A percentile compares a stretch with the other conserved stretches of the same genome.
These are phyloP conservation scores for Phascolomyces articulosus DNA, from an alignment of 371 early-diverging fungal species.

Conservation along the genomic window DNA sequence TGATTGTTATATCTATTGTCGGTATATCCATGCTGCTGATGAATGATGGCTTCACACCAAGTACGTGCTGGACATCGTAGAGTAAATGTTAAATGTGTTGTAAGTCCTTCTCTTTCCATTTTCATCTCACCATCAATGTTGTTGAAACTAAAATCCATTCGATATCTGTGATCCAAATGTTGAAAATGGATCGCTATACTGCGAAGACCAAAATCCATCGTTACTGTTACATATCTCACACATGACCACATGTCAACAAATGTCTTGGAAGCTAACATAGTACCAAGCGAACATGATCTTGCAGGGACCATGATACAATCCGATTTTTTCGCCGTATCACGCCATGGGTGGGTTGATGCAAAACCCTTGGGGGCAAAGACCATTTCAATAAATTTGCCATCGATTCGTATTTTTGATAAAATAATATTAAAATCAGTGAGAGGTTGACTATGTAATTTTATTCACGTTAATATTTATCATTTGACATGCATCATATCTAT, in stretches of 20 bases:
- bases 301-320: background rate
- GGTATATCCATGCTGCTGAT: too few relatives aligned
- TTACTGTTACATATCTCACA: constrained; percentile 7
- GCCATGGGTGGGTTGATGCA: background rate
- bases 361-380: constrained; percentile 7
- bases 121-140: constrained; percentile 25
- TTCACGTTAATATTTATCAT: too few relatives aligned
- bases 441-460: too few relatives aligned
- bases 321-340: background rate
- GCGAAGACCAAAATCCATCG: constrained; percentile 27
- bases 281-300: constrained; percentile 14
- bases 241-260: constrained; percentile 25
- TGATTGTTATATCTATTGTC: too few relatives aligned
- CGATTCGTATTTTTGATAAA: constrained; percentile 11
- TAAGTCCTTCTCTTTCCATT: constrained; percentile 22
- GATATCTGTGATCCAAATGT: constrained; percentile 27
- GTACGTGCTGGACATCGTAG: constrained; percentile 32
- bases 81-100: constrained; percentile 30
- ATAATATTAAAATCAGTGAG: constrained; percentile 7
- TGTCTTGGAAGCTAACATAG: constrained; percentile 15
- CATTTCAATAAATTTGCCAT: constrained; percentile 15
- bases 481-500: too few relatives aligned
- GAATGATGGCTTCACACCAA: constrained; percentile 23
- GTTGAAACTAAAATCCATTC: constrained; percentile 39
- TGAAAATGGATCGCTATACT: constrained; percentile 30